Conservation (phyloP, 2,329 filamentous ascomycete genomes). For the Diplodia sapinea region DNA sequence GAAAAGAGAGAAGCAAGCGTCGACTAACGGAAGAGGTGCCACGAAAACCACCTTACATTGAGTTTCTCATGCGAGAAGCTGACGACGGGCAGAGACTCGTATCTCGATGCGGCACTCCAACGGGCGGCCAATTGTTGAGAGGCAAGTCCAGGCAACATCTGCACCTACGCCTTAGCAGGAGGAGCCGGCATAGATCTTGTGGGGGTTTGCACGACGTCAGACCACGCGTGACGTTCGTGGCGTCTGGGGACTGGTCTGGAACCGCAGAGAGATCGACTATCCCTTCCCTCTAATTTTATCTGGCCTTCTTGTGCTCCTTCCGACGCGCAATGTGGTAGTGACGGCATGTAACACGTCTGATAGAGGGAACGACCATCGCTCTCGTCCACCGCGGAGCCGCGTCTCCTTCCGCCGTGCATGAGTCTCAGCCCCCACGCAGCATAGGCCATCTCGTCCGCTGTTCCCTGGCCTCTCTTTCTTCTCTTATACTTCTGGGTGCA, state of each 20-base stretch:
- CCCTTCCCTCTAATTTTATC: not conserved
- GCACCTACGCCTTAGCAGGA: not conserved
- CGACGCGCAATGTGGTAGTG: not conserved
- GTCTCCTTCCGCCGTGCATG: not conserved
- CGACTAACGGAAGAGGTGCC: not conserved
- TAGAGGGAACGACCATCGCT: not conserved
- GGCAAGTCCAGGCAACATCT: not conserved
- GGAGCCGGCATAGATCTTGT: not conserved
- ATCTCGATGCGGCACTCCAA: not conserved
- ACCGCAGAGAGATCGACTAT: not conserved
- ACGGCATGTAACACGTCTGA: not conserved
- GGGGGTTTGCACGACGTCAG: not conserved
- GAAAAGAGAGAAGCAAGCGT: not conserved
- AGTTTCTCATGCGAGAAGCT: slow-evolving; percentile 1
- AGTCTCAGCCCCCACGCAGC: not conserved
- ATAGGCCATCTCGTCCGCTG: not conserved
- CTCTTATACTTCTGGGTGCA: not conserved
- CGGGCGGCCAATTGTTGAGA: not conserved
- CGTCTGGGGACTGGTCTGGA: slow-evolving; percentile 2
- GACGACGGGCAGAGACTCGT: not conserved
- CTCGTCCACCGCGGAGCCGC: not conserved
- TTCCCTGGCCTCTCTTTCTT: not conserved
- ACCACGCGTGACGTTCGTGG: slow-evolving; percentile 1
- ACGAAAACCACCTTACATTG: not conserved
- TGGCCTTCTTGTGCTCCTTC: not conserved